phyloP scores from a whole-genome alignment of 345 rosid species.

The Aurinia saxatilis region DNA sequence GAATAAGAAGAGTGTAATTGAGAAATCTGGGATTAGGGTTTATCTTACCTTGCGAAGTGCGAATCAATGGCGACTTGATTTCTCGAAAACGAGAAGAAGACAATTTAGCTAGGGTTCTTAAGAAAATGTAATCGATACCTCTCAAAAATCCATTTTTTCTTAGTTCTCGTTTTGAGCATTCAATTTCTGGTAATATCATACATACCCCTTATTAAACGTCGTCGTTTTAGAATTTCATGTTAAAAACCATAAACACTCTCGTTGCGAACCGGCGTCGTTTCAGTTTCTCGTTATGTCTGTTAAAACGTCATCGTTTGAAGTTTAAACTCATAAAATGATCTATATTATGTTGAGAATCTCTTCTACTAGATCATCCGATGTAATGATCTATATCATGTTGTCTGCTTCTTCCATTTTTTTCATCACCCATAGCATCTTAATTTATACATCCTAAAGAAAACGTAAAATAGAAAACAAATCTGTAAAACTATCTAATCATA shows the following conservation, averaged over 20 bases:
- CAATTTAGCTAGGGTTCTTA: slow-evolving; percentile 17
- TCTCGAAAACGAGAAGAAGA: slow-evolving; percentile 3
- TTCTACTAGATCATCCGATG: no score
- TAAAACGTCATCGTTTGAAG: no score
- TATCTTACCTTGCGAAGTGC: slow-evolving; percentile 9
- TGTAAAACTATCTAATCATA: no score
- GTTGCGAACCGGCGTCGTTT: neutral
- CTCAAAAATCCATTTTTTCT: neutral
- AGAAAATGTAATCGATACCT: neutral
- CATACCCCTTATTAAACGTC: neutral
- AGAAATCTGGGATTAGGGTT: neutral
- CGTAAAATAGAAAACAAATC: no score
- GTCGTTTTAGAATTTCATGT: neutral
- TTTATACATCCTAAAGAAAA: no score
- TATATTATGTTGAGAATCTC: no score
- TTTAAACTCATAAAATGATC: no score
- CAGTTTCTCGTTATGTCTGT: no score
- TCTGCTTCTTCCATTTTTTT: no score
- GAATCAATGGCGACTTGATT: slow-evolving; percentile 20
- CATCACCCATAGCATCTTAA: no score
- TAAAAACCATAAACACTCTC: no score
- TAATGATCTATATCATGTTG: no score
- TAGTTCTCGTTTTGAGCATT: neutral
- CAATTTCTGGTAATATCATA: neutral
- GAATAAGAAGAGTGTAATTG: neutral